Evolutionary conservation across 2,329 filamentous ascomycete genomes (phyloP), one percentile per base, ranked within the genome.

Genomic region (Aspergillus sp.): DNA sequence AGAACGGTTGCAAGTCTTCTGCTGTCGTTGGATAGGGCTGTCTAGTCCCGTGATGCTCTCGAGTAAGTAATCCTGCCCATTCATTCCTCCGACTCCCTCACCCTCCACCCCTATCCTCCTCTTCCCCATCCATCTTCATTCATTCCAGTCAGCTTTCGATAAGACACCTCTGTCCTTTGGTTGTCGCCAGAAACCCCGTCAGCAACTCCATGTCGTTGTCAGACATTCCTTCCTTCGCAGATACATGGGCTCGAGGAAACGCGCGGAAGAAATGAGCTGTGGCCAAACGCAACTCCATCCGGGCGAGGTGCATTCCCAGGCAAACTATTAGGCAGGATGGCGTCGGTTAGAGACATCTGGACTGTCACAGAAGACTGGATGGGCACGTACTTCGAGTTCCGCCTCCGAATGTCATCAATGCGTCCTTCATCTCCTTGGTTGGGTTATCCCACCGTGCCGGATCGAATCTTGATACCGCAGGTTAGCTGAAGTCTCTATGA

Each of bases 161-260:
- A 24, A 64, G 52, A 35, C 64, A 67, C 4, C 57, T 48, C 43
- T 67, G 59, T 1, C 53, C 59, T 39, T 58, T 58, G 0, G 64
- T 64, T 5, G 57, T 53, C 40, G 67, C 60, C 31, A 68, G 42
- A n/a, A 22, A 22, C 19, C 10, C 19, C 5, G 10, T 22, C 19
- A 6, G 6, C 19, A 10, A 6, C 19, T 6, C 19, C 19, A 22
- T 22, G 10, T 22, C 19, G 6, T 22, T 10, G 19, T 22, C 19
- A 5, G 19, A 22, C 19, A 22, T 22, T 22, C 6, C 19, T 10
- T 22, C 5, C 19, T 22, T 10, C 19, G 19, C n/a, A n/a, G n/a
- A n/a, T n/a, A 22, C 6, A 6, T 10, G 19, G 10, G 19, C 10
- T 22, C 10, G 6, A 22, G 10, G 19, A 22, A 22, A 22, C 10